Evolutionary conservation across 306 rosid genomes (phyloP).

Genomic region (Casuarina glauca): DNA sequence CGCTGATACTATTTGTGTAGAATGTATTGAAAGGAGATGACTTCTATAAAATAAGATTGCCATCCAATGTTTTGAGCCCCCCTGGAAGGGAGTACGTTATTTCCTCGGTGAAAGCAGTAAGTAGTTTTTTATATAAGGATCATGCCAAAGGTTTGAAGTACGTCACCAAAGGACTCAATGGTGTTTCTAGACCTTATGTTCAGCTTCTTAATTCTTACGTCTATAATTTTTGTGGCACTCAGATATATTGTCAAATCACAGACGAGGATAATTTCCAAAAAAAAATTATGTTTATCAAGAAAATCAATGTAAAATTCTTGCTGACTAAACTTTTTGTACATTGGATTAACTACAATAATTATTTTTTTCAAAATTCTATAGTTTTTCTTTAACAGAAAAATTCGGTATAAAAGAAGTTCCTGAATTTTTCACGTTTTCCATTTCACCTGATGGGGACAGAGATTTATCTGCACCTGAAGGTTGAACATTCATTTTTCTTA

Average conservation of each 20-base stretch:
- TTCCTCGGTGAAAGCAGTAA: conserved; percentile 89
- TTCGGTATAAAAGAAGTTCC: not conserved
- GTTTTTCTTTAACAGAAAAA: not conserved
- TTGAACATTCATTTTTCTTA: not conserved
- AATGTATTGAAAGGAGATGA: conserved; percentile 69
- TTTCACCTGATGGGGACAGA: not conserved
- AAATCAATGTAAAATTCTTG: not conserved
- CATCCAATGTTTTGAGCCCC: conserved; percentile 70
- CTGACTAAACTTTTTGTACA: not conserved
- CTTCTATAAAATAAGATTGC: conserved; percentile 83
- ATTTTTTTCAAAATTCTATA: not conserved
- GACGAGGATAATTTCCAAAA: not conserved
- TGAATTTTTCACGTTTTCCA: not conserved
- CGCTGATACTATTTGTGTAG: conserved; percentile 40
- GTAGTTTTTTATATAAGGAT: conserved; percentile 20
- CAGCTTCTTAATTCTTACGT: not conserved
- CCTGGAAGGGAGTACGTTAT: conserved; percentile 67
- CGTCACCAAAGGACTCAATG: not conserved
- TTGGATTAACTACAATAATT: not conserved
- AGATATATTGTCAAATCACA: not conserved
- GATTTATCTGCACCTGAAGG: not conserved
- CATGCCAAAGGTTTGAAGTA: not conserved
- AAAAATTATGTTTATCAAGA: not conserved
- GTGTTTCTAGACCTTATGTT: not conserved
- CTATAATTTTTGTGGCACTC: not conserved